Evolutionary conservation across 345 rosid species (phyloP).

Genomic region (Eucalyptus rudis): DNA sequence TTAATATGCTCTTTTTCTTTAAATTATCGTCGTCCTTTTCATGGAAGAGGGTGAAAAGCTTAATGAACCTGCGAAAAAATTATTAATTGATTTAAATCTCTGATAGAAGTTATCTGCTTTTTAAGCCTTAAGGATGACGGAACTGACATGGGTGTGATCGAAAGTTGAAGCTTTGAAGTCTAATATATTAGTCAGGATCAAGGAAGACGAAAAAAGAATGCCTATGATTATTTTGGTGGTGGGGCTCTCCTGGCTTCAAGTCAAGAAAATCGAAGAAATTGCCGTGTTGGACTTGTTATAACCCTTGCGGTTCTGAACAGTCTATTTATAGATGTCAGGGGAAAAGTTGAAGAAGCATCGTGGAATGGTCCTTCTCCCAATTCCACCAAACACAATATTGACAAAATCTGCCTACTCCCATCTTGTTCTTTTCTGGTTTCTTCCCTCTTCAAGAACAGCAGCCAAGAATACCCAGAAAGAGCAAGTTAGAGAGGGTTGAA

Average conservation of each 20-base stretch:
- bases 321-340: not conserved
- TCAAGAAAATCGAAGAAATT: not conserved
- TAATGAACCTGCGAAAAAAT: accelerated
- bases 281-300: not conserved
- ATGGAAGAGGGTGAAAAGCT: not conserved
- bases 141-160: not conserved
- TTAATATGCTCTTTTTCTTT: not conserved
- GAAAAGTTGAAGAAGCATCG: not conserved
- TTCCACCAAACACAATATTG: not conserved
- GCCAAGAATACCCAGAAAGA: not conserved
- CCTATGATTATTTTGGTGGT: not conserved
- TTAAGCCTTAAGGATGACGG: not conserved
- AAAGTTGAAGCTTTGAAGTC: not conserved
- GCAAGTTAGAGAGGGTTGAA: not conserved
- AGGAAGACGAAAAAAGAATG: not conserved
- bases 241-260: not conserved
- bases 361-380: not conserved
- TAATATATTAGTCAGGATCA: not conserved
- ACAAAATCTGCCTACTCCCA: not conserved
- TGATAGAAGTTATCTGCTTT: not conserved
- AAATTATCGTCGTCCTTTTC: not conserved
- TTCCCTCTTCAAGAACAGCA: not conserved
- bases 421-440: not conserved
- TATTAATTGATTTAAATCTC: not conserved
- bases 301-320: not conserved